phyloP scores from a whole-genome alignment of 352 stramenopile species.

The Globisporangium rhizosaccharum region DNA sequence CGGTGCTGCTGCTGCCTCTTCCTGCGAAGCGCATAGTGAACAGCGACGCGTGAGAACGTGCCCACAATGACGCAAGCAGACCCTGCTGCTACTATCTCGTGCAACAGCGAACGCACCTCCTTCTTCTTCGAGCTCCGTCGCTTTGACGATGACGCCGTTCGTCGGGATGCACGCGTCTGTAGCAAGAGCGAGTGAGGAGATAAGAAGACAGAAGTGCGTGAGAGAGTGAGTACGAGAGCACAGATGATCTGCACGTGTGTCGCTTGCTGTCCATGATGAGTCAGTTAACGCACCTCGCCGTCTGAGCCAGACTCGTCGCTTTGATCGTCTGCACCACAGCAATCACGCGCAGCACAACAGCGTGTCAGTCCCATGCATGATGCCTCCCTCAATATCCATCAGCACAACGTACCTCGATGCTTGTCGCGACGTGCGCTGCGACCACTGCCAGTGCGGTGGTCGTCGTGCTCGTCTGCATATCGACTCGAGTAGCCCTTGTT shows the following conservation, averaged over 20 bases:
- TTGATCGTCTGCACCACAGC: conserved; percentile 32
- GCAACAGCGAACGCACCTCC: conserved; percentile 26
- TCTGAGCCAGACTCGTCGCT: conserved; percentile 72
- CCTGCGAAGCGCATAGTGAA: not conserved
- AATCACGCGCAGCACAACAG: not conserved
- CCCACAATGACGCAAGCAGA: not conserved
- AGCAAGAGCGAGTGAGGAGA: not conserved
- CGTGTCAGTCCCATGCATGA: not conserved
- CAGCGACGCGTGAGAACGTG: conserved; percentile 2
- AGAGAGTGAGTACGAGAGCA: not conserved
- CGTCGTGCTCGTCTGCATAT: conserved; percentile 62
- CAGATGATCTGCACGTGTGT: too few relatives aligned
- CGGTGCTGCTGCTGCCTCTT: conserved; percentile 25
- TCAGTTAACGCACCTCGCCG: conserved; percentile 34
- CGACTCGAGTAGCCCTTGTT: conserved; percentile 68
- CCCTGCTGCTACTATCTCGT: not conserved
- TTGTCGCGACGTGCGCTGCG: conserved; percentile 36
- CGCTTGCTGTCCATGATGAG: not conserved
- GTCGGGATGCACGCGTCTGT: conserved; percentile 33
- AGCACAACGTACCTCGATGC: conserved; percentile 18
- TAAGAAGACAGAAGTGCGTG: not conserved
- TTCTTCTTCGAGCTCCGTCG: conserved; percentile 69
- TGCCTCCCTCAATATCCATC: not conserved
- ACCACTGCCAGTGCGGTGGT: conserved; percentile 28
- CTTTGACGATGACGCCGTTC: conserved; percentile 56